These are phyloP conservation scores for Domatiomyces globalis DNA, from an alignment of 2,329 filamentous ascomycete genomes.

Conservation along the genomic window DNA sequence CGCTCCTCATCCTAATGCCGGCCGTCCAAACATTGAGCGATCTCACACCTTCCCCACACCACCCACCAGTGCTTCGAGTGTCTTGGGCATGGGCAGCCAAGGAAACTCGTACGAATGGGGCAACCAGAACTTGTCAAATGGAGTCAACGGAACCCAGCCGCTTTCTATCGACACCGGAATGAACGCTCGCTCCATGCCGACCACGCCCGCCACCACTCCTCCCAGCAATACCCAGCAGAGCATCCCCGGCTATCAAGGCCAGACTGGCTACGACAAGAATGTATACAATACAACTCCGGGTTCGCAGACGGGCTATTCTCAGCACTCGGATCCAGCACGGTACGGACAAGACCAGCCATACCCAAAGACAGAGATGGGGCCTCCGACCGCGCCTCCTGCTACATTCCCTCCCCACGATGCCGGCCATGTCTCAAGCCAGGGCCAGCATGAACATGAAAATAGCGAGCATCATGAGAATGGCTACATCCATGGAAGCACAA, in stretches of 20 bases:
- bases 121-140: slow-evolving; percentile 47
- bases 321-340: slow-evolving; percentile 55
- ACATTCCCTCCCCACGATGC: slow-evolving; percentile 46
- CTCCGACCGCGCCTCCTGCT: slow-evolving; percentile 50
- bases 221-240: slow-evolving; percentile 62
- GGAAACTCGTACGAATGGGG: slow-evolving; percentile 70
- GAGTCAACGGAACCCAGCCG: slow-evolving; percentile 49
- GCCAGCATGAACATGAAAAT: slow-evolving; percentile 46
- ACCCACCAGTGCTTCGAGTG: slow-evolving; percentile 79
- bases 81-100: slow-evolving; percentile 60
- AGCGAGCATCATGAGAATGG: slow-evolving; percentile 52
- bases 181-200: slow-evolving; percentile 72
- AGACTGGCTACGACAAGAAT: slow-evolving; percentile 64
- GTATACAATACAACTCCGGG: slow-evolving; percentile 61
- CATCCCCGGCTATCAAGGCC: slow-evolving; percentile 61
- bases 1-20: slow-evolving; percentile 42
- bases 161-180: slow-evolving; percentile 70
- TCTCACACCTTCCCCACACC: slow-evolving; percentile 90
- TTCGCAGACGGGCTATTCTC: slow-evolving; percentile 53
- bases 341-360: slow-evolving; percentile 49
- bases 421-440: slow-evolving; percentile 34
- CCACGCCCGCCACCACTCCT: slow-evolving; percentile 80
- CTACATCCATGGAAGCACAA: slow-evolving; percentile 70
- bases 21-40: slow-evolving; percentile 63
- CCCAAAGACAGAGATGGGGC: slow-evolving; percentile 78